Evolutionary conservation across 768 basidiomycete genomes (phyloP), one percentile per base, ranked within the genome.

Genomic region (Boletus rubroflammeus): DNA sequence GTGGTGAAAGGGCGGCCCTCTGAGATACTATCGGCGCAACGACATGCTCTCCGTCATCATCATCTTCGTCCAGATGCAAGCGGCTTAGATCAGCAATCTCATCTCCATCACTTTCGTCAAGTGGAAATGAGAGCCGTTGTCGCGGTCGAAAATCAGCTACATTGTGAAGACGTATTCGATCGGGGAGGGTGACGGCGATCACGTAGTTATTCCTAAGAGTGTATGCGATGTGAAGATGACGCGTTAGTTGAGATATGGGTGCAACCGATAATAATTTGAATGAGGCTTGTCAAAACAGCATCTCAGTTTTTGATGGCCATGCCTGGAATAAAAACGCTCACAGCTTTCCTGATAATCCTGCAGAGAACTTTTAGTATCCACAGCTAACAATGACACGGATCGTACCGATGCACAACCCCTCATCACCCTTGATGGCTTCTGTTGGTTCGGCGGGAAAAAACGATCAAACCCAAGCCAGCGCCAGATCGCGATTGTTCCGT

Each of bases 291-390:
- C 32, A 45, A 47, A 32, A 46, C 23, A 56, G 10, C 1, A 19
- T 26, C 35, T 63, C 28, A 67, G 53, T 13, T 23, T 21, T 44
- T 11, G 23, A 39, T 34, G 26, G 4, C 29, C 29, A 34, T 11
- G 45, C n/a, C 5, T n/a, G 41, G 26, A 45, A 51, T 35, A 5
- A 43, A 34, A 43, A 36, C 1, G 63, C 84, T 64, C 64, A 89
- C 89, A 77, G 67, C 86, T 89, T 62, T 90, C 85, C 61, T 83
- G 84, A 63, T 83, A 90, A 66, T 90, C 89, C 88, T 90, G 42
- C 36, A 13, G 32, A 34, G n/a, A 35, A 36, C 3, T 3, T 49
- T 60, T 43, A 63, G 53, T 26, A 38, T 45, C 15, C 19, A 38
- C 9, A 39, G 3, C 3, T 15, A 41, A 41, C 46, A 43, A 50